Evolutionary conservation across 2,329 filamentous ascomycete species (phyloP).

Genomic region (Phoma herbarum): DNA sequence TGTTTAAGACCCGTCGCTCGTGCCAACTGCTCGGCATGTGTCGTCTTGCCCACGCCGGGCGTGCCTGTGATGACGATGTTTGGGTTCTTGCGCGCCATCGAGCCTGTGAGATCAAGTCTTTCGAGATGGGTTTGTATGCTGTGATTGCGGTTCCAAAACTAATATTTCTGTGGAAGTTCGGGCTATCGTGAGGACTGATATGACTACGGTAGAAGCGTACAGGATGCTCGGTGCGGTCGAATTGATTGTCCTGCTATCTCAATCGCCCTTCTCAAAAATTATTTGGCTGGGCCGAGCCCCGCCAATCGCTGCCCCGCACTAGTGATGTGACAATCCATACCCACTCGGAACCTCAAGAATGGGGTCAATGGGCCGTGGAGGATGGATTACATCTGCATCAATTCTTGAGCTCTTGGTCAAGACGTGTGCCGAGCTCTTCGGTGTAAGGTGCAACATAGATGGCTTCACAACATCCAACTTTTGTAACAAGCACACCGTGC

Average conservation of each 20-base stretch:
- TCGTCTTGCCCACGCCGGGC: slow-evolving; percentile 94
- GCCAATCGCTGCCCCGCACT: slow-evolving; percentile 19
- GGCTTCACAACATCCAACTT: not conserved
- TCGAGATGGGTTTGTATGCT: too few relatives aligned
- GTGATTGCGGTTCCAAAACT: too few relatives aligned
- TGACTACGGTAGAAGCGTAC: too few relatives aligned
- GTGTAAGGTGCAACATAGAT: not conserved
- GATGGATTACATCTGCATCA: not conserved
- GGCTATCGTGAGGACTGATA: too few relatives aligned
- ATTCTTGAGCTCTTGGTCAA: not conserved
- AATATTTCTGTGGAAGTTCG: too few relatives aligned
- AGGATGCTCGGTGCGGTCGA: not conserved
- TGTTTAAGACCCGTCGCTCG: slow-evolving; percentile 80
- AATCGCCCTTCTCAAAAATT: slow-evolving; percentile 10
- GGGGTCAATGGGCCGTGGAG: not conserved
- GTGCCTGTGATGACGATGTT: slow-evolving; percentile 97
- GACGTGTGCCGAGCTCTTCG: not conserved
- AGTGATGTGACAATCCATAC: not conserved
- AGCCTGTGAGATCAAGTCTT: not conserved
- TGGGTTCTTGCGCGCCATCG: slow-evolving; percentile 62
- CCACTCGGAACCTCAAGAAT: not conserved
- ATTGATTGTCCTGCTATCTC: not conserved
- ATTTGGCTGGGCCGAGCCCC: slow-evolving; percentile 11
- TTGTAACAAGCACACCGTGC: not conserved
- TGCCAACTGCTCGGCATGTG: slow-evolving; percentile 84